These are phyloP conservation scores for Rhodotorula sp. DNA, from an alignment of 1,284 basidiomycete genomes.

Conservation along the genomic window DNA sequence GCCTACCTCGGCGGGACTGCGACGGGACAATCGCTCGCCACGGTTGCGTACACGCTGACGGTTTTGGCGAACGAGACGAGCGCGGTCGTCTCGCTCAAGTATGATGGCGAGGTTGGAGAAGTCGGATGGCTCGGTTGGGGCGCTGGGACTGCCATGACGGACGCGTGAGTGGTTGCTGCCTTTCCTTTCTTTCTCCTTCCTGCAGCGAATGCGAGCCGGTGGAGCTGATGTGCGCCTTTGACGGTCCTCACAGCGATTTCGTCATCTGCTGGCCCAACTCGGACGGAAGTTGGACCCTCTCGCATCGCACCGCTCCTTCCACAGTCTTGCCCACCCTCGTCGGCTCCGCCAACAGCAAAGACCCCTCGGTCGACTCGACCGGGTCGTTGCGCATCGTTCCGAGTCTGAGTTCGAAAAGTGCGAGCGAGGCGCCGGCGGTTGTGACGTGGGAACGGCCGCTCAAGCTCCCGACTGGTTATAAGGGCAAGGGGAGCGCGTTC, in stretches of 20 bases:
- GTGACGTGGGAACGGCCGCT: constrained; percentile 19
- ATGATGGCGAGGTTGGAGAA: neutral
- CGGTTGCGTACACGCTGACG: constrained; percentile 18
- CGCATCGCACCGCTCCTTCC: constrained; percentile 21
- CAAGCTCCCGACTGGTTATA: neutral
- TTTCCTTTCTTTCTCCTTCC: neutral
- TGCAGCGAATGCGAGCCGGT: neutral
- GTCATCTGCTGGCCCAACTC: constrained; percentile 28
- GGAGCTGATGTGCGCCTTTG: no score
- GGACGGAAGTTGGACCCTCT: constrained; percentile 23
- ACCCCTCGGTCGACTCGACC: constrained; percentile 2
- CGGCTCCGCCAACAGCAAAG: neutral
- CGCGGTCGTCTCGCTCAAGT: constrained; percentile 10
- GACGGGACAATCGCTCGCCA: constrained; percentile 23
- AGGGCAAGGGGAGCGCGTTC: constrained; percentile 9
- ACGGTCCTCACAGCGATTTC: constrained; percentile 5
- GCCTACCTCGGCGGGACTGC: constrained; percentile 17
- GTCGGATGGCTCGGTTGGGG: constrained; percentile 21
- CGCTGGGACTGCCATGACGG: constrained; percentile 17
- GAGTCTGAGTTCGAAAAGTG: neutral
- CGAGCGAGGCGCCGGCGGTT: constrained; percentile 13
- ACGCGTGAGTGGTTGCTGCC: constrained; percentile 8
- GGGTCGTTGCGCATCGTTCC: constrained; percentile 14
- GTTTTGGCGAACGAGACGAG: constrained; percentile 22
- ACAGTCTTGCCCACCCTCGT: constrained; percentile 20